phyloP scores from a whole-genome alignment of 2,329 filamentous ascomycete species.

The Elsinoe fawcettii region DNA sequence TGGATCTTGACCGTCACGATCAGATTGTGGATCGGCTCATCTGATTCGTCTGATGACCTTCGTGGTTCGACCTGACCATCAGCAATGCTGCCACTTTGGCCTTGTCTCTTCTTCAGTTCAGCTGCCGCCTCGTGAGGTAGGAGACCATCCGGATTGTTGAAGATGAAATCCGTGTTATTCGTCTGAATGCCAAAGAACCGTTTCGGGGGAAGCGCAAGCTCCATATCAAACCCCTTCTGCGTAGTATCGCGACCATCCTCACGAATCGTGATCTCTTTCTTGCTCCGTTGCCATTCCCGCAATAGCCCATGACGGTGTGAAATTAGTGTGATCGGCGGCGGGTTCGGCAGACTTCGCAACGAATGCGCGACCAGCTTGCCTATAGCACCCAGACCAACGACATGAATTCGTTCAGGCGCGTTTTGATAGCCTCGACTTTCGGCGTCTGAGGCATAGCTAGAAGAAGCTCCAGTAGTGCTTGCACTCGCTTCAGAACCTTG shows the following conservation, averaged over 20 bases:
- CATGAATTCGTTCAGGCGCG: constrained; percentile 49
- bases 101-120: constrained; percentile 19
- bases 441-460: constrained; percentile 1
- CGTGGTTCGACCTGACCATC: not conserved
- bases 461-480: constrained; percentile 23
- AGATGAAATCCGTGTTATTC: constrained; percentile 17
- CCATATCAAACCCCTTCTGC: constrained; percentile 39
- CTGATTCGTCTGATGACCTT: constrained; percentile 15
- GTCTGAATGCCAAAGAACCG: constrained; percentile 32
- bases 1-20: constrained; percentile 72
- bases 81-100: not conserved
- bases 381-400: constrained; percentile 74
- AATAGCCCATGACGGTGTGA: constrained; percentile 50
- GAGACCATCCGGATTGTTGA: constrained; percentile 23
- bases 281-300: constrained; percentile 41
- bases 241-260: constrained; percentile 34
- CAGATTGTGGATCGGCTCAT: constrained; percentile 58
- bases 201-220: constrained; percentile 31
- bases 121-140: constrained; percentile 26
- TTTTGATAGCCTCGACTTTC: not conserved
- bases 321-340: constrained; percentile 72
- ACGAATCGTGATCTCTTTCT: constrained; percentile 40
- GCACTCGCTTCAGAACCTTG: constrained; percentile 20
- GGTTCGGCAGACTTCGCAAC: constrained; percentile 52
- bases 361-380: constrained; percentile 71